phyloP scores from a whole-genome alignment of 2,329 filamentous ascomycete species.

The Alternaria novae-zelandiae region DNA sequence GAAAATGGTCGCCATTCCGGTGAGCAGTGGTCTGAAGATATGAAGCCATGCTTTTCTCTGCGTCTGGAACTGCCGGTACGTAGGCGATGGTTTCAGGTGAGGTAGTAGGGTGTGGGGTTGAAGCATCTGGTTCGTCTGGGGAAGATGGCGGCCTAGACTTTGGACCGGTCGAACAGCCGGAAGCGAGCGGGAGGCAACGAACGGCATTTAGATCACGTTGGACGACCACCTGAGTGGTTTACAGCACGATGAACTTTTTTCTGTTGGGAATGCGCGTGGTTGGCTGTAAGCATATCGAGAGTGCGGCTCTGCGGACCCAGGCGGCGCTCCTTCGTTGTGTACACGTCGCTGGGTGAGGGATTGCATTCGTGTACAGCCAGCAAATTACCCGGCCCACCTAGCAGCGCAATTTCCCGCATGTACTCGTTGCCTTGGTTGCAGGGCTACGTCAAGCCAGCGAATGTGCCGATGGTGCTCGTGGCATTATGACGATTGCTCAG shows the following conservation, averaged over 20 bases:
- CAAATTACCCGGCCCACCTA: slow-evolving; percentile 11
- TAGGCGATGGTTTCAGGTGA: slow-evolving; percentile 16
- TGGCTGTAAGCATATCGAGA: slow-evolving; percentile 6
- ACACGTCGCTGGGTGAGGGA: not conserved
- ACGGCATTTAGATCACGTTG: slow-evolving; percentile 5
- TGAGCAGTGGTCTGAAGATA: not conserved
- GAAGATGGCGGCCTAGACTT: slow-evolving; percentile 13
- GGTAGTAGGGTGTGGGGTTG: slow-evolving; percentile 14
- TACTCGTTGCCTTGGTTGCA: slow-evolving; percentile 1
- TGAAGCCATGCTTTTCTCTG: slow-evolving; percentile 8
- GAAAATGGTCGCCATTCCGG: not conserved
- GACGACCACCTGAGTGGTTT: slow-evolving; percentile 10
- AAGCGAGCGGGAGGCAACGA: slow-evolving; percentile 17
- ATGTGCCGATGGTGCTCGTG: not conserved
- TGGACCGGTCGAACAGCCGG: slow-evolving; percentile 1
- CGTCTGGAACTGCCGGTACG: slow-evolving; percentile 13
- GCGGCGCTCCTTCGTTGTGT: slow-evolving; percentile 3
- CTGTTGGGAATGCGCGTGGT: slow-evolving; percentile 17
- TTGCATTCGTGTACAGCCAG: slow-evolving; percentile 1
- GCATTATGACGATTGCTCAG: slow-evolving; percentile 4
- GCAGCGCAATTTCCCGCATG: slow-evolving; percentile 11
- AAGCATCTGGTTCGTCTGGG: slow-evolving; percentile 22
- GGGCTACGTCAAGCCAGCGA: slow-evolving; percentile 12
- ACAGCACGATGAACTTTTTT: slow-evolving; percentile 7
- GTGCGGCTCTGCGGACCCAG: slow-evolving; percentile 18